Base-by-base conservation (phyloP, 148 eudicot genomes). In the Rhododendron williamsianum region DNA sequence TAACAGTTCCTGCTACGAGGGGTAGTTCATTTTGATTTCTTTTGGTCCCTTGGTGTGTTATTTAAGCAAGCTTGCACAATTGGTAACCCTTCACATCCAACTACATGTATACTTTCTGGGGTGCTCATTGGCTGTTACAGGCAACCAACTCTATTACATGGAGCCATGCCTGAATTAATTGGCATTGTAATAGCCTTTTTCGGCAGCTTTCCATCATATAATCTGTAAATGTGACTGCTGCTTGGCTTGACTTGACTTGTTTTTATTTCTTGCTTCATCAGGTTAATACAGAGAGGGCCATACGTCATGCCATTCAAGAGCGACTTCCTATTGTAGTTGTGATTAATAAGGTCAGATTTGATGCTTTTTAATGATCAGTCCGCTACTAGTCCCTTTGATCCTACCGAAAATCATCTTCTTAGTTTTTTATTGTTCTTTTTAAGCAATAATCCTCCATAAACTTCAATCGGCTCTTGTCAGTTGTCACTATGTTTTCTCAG, bases 261-360 rank as follows among this genome's bases (percentile, higher is more conserved):
- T 69, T 6, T 18, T 15, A 81, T 72, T 82, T 52, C 46, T 58
- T 33, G 36, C 82, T n/a, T 82, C 21, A 48, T 76, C 87, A 96
- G 99, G 98, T 92, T 36, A 97, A 97, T 86, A 97, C 99, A 7
- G 99, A 97, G 88, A 95, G 99, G 85, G 99, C 99, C 54, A 97
- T 97, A 79, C 95, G 98, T 23, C 99, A 97, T 90, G 99, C 99
- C 69, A 95, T 93, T 79, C 99, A 94, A 87, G 99, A 97, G 51
- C 92, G 98, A 48, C 90, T 97, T 76, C 98, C 98, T 35, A 94
- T 97, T 80, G 99, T 97, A 4, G 93, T 97, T 60, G 99, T 97
- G 60, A 89, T 97, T 84, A 97, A 97, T 88, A 97, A 97, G 98
- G 99, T 97, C 89, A 81, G 54, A 52, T 80, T 71, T 30, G 35